phyloP scores from a whole-genome alignment of 192 early-diverging fungal genomes.

The Backusella morwellensis region DNA sequence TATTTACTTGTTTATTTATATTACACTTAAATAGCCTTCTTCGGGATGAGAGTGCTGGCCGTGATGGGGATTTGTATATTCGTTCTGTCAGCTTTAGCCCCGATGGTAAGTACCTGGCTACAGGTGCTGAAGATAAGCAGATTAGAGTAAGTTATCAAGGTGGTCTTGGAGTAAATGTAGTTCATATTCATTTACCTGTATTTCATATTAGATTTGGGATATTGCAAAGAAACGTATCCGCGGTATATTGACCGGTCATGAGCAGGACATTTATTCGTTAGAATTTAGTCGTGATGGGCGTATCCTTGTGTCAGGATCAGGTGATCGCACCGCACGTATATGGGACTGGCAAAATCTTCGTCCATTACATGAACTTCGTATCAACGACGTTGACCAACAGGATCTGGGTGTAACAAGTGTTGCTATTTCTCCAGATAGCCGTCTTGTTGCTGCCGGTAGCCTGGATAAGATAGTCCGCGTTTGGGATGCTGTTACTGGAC shows the following conservation, averaged over 20 bases:
- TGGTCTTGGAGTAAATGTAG: not conserved
- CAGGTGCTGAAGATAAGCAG: slow-evolving; percentile 95
- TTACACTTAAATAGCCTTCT: slow-evolving; percentile 56
- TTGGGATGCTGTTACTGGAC: slow-evolving; percentile 86
- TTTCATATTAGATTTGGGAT: slow-evolving; percentile 61
- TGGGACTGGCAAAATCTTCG: slow-evolving; percentile 86
- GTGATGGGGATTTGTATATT: slow-evolving; percentile 90
- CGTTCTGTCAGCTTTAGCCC: slow-evolving; percentile 96
- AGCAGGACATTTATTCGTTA: slow-evolving; percentile 96
- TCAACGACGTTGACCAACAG: slow-evolving; percentile 78
- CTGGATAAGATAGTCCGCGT: slow-evolving; percentile 95
- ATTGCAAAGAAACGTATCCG: slow-evolving; percentile 63
- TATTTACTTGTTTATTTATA: not conserved
- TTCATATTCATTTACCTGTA: not conserved
- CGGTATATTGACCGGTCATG: slow-evolving; percentile 82
- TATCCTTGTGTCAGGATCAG: slow-evolving; percentile 87
- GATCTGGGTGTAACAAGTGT: slow-evolving; percentile 96
- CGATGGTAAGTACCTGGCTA: slow-evolving; percentile 85
- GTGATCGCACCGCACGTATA: slow-evolving; percentile 82
- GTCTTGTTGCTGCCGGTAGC: slow-evolving; percentile 87
- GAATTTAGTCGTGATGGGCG: slow-evolving; percentile 91
- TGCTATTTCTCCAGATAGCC: slow-evolving; percentile 92
- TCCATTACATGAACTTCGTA: slow-evolving; percentile 68
- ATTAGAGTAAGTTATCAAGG: slow-evolving; percentile 63
- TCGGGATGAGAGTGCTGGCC: slow-evolving; percentile 71